These are phyloP conservation scores for Endothia cerciana DNA, from an alignment of 2,329 filamentous ascomycete genomes.

Conservation along the genomic window DNA sequence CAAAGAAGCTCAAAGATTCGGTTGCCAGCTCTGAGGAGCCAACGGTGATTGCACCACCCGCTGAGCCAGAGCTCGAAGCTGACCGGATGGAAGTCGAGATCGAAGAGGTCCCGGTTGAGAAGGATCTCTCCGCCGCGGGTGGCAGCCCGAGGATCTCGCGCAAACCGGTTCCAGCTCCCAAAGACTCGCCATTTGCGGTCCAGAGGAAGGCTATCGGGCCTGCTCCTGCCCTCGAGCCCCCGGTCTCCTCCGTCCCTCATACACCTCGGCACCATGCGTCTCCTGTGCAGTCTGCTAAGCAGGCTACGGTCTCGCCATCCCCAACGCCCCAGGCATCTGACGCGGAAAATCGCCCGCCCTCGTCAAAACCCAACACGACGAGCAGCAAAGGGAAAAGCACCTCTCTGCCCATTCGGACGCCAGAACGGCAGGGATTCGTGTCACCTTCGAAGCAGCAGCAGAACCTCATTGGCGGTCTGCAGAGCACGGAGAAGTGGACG, in stretches of 20 bases:
- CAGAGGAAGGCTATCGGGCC: conserved; percentile 36
- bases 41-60: background rate
- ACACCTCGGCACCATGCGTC: conserved; percentile 49
- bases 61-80: conserved; percentile 10
- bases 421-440: conserved; percentile 52
- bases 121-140: conserved; percentile 24
- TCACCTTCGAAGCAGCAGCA: conserved; percentile 36
- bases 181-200: conserved; percentile 31
- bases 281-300: conserved; percentile 53
- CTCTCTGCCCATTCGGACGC: conserved; percentile 48
- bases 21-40: conserved; percentile 7
- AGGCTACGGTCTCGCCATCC: conserved; percentile 63
- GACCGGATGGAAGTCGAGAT: conserved; percentile 25
- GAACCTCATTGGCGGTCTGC: conserved; percentile 58
- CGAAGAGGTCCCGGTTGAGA: conserved; percentile 23
- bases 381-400: conserved; percentile 50
- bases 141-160: conserved; percentile 28
- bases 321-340: conserved; percentile 77
- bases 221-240: conserved; percentile 32
- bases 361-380: conserved; percentile 60
- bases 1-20: conserved; percentile 37
- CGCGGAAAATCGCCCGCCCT: conserved; percentile 78
- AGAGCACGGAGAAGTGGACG: conserved; percentile 69
- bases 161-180: conserved; percentile 23
- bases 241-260: conserved; percentile 34